Conservation (phyloP, 2,329 filamentous ascomycete species). For the Sarocladiaceae sp. region DNA sequence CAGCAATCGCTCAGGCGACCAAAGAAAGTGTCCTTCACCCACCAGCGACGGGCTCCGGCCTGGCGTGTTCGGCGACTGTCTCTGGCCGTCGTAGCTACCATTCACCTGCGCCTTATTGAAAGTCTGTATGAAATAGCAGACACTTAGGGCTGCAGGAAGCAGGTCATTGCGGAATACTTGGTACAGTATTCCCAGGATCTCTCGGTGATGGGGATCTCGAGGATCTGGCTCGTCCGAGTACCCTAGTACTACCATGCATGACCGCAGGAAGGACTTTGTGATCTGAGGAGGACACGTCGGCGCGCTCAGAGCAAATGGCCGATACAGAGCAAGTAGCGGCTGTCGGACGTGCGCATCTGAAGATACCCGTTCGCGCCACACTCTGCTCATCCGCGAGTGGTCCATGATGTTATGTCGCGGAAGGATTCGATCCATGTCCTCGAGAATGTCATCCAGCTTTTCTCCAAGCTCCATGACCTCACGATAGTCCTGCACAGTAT, state of each 20-base stretch:
- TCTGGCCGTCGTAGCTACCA: conserved; percentile 20
- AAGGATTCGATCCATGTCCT: conserved; percentile 48
- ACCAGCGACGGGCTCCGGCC: background rate
- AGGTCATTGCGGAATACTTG: conserved; percentile 48
- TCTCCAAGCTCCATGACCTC: conserved; percentile 47
- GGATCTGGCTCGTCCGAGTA: conserved; percentile 50
- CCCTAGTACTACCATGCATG: conserved; percentile 48
- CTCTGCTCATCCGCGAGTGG: conserved; percentile 38
- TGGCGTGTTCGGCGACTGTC: conserved; percentile 24
- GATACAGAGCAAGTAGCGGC: conserved; percentile 45
- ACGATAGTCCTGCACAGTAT: conserved; percentile 45
- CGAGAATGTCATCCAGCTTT: conserved; percentile 47
- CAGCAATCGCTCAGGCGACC: conserved; percentile 35
- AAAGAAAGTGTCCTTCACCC: conserved; percentile 21
- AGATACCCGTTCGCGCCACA: conserved; percentile 44
- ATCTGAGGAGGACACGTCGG: conserved; percentile 45
- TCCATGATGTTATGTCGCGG: conserved; percentile 36
- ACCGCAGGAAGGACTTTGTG: conserved; percentile 44
- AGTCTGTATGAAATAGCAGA: conserved; percentile 48
- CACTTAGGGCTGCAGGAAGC: conserved; percentile 46
- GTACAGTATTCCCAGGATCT: conserved; percentile 46
- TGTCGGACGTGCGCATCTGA: conserved; percentile 50
- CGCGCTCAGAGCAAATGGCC: conserved; percentile 48
- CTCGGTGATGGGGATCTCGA: conserved; percentile 36
- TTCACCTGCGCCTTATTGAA: conserved; percentile 23